Base-by-base conservation (phyloP, 179 eudicot species). In the Silene noctiflora region DNA sequence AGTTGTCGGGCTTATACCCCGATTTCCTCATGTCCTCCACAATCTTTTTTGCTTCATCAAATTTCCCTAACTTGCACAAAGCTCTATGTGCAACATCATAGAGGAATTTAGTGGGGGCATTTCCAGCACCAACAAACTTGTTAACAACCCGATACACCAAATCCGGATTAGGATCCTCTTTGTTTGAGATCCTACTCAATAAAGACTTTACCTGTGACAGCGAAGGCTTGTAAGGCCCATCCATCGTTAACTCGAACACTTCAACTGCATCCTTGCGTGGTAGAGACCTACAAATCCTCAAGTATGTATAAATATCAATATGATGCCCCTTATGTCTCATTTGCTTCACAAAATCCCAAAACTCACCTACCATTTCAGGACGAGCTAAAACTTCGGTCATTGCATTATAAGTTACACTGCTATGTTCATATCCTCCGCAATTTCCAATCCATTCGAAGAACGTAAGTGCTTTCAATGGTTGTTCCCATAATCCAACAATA, bases 11-110 rank as follows among this genome's bases (percentile, higher is more conserved):
- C 39, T 33, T 33, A 5, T 33, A 33, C 39, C 39, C 39, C 14
- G 83, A 85, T 31, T 81, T 82, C 79, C 67, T 85, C 95, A 93
- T 88, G 35, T 75, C 72, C 61, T 87, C 87, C 68, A 89, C 71
- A 67, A 93, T 83, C 83, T 89, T 77, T 78, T 88, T 84, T 0
- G 97, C 97, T 83, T 95, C 97, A 67, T 95, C 93, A 48, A 95
- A 89, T 63, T 76, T 86, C 29, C 97, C 99, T 0, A 81, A 64
- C 46, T 85, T 88, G 68, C 97, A 89, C 74, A 89, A 83, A 66
- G 87, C 83, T 84, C 97, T 86, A 84, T 93, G 95, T 67, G 92
- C 83, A 20, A 85, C 84, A 78, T 93, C 97, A 76, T 91, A 93
- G 58, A 85, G 75, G 16, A 74, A 22, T 81, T 91, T 93, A 0